A percentile compares a stretch with the other conserved stretches of the same genome.
phyloP scores from a whole-genome alignment of 148 eudicot species.

The Hydrangea macrophylla region DNA sequence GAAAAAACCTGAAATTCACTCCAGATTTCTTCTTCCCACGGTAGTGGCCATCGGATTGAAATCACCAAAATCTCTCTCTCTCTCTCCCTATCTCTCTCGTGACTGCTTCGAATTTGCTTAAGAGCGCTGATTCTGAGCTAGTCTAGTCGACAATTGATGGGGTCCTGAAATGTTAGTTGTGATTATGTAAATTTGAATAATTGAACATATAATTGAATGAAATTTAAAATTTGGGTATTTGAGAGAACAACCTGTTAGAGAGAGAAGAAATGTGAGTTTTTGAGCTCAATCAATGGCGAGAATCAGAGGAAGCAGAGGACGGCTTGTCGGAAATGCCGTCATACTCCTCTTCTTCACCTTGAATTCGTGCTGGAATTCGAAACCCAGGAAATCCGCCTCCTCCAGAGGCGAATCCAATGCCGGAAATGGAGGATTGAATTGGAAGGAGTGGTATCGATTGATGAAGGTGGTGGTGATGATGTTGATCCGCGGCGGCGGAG shows the following conservation, averaged over 20 bases:
- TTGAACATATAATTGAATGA: background rate
- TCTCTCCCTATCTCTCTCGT: background rate
- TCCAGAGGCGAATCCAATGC: slow-evolving; percentile 48
- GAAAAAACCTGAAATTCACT: slow-evolving; percentile 44
- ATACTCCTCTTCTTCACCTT: slow-evolving; percentile 87
- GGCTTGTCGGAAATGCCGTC: slow-evolving; percentile 82
- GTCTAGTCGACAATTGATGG: background rate
- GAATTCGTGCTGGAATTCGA: slow-evolving; percentile 81
- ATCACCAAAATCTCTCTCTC: background rate
- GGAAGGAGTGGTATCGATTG: slow-evolving; percentile 50
- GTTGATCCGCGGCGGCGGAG: slow-evolving; percentile 13
- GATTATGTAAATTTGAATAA: background rate
- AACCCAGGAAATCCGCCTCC: slow-evolving; percentile 73
- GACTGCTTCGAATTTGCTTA: background rate
- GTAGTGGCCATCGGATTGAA: slow-evolving; percentile 1
- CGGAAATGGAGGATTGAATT: slow-evolving; percentile 40
- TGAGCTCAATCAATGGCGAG: slow-evolving; percentile 75
- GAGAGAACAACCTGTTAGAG: slow-evolving; percentile 34
- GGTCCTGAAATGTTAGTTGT: slow-evolving; percentile 8
- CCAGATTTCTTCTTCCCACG: slow-evolving; percentile 42
- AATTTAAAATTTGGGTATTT: background rate
- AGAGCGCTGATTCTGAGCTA: background rate
- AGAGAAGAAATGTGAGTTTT: slow-evolving; percentile 22
- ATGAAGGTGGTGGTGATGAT: slow-evolving; percentile 26
- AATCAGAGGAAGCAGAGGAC: slow-evolving; percentile 95